Evolutionary conservation across 75 land plant genomes (phyloP), one percentile per base, ranked within the genome.

Genomic region (Larix kaempferi): DNA sequence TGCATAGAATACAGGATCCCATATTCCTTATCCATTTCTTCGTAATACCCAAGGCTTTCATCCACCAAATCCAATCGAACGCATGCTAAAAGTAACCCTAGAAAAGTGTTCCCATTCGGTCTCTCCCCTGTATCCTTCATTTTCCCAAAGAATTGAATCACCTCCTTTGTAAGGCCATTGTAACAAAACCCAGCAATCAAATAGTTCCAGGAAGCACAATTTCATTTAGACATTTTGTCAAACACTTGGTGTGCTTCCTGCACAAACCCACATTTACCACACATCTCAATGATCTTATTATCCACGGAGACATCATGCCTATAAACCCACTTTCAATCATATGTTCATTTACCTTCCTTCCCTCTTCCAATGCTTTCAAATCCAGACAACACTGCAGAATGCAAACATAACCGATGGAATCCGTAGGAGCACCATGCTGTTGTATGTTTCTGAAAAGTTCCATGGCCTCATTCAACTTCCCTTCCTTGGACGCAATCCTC

Each of bases 171-270:
- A 16, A 37, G 25, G 21, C 80, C 79, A 57, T 76, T 58, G 22
- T 77, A 49, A 19, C 55, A 60, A 37, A 78, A 80, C 3, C 81
- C 81, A 44, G 57, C 57, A 26, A 80, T 33, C 61, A 80, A 16
- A 13, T 37, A 60, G 26, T 59, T 58, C 80, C 80, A 80, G 21
- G 81, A 76, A 29, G 61, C n/a, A 16, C 16, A 35, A 59, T 76
- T 69, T 39, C 60, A 19, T 6, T 57, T 19, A 25, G 26, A 19
- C 81, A 76, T 56, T 57, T 35, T 41, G 78, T 80, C 66, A 71
- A 80, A 61, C 27, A 80, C 56, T 61, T 77, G 60, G n/a, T 21
- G 60, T 27, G 78, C 78, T 73, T 66, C 78, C 15, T 60, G 25
- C 27, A 77, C 19, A 8, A 44, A 26, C 0, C 44, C 39, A 17